Conservation (phyloP, 2,329 filamentous ascomycete genomes). For the Basipetospora chlamydospora region DNA sequence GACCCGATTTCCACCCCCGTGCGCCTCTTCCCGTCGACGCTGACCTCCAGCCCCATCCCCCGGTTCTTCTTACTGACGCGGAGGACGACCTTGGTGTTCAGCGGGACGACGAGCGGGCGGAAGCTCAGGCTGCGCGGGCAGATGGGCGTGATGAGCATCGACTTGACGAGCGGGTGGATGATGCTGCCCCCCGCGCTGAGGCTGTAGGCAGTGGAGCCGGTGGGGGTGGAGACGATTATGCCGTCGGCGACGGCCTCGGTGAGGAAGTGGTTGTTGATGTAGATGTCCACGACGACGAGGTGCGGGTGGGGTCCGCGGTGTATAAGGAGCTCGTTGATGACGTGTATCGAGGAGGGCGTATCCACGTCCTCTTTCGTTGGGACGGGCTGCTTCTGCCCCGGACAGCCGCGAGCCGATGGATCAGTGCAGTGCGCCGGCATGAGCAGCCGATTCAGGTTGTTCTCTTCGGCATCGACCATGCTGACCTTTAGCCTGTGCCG, state of each 20-base stretch:
- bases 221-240: constrained; percentile 86
- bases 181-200: constrained; percentile 88
- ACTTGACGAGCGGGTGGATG: constrained; percentile 82
- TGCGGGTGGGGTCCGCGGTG: constrained; percentile 85
- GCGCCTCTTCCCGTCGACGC: constrained; percentile 60
- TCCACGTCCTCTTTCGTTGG: constrained; percentile 9
- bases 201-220: constrained; percentile 88
- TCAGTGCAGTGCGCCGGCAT: constrained; percentile 24
- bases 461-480: constrained; percentile 57
- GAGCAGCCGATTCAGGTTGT: constrained; percentile 38
- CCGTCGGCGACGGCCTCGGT: constrained; percentile 93
- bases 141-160: constrained; percentile 82
- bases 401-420: constrained; percentile 19
- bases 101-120: constrained; percentile 74
- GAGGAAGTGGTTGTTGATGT: constrained; percentile 73
- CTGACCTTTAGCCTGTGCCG: constrained; percentile 79
- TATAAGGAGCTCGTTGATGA: constrained; percentile 90
- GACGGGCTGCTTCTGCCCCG: constrained; percentile 11
- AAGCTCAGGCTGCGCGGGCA: constrained; percentile 87
- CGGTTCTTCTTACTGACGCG: constrained; percentile 69
- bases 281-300: constrained; percentile 82
- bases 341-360: constrained; percentile 34
- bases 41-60: constrained; percentile 62
- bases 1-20: constrained; percentile 57
- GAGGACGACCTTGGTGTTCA: constrained; percentile 71